Percentiles rank a stretch among this genome's conserved stretches.
These are phyloP conservation scores for Thelonectria discophora DNA, from an alignment of 2,329 filamentous ascomycete species.

Conservation along the genomic window DNA sequence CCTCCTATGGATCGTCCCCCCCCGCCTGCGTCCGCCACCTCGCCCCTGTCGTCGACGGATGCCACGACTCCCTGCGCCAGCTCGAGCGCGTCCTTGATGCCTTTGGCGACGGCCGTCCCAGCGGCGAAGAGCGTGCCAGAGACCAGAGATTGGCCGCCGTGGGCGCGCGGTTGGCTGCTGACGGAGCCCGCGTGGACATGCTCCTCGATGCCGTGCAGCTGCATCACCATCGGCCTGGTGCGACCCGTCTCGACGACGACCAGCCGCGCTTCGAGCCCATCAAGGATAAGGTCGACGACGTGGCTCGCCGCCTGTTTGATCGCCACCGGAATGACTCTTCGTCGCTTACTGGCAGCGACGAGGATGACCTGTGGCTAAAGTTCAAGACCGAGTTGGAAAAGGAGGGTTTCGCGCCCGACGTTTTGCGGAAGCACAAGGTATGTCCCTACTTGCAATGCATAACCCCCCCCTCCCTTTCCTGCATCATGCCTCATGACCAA, in stretches of 20 bases:
- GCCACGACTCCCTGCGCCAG: slow-evolving; percentile 63
- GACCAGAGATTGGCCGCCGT: slow-evolving; percentile 54
- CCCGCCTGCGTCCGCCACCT: slow-evolving; percentile 60
- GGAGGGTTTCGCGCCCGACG: slow-evolving; percentile 66
- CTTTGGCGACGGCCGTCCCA: slow-evolving; percentile 47
- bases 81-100: slow-evolving; percentile 63
- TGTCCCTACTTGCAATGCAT: slow-evolving; percentile 29
- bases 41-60: slow-evolving; percentile 62
- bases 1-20: no score
- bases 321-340: slow-evolving; percentile 49
- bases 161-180: slow-evolving; percentile 57
- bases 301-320: slow-evolving; percentile 62
- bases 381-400: slow-evolving; percentile 66
- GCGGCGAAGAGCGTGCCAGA: slow-evolving; percentile 45
- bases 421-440: slow-evolving; percentile 67
- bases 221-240: slow-evolving; percentile 56
- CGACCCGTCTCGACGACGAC: slow-evolving; percentile 46
- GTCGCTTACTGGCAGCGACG: slow-evolving; percentile 49
- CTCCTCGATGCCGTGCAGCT: slow-evolving; percentile 68
- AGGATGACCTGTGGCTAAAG: slow-evolving; percentile 65
- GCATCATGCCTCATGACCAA: neutral
- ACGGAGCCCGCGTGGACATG: slow-evolving; percentile 62
- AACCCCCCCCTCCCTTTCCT: neutral
- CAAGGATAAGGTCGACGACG: slow-evolving; percentile 67
- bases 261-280: slow-evolving; percentile 60